Conservation (phyloP, 2,329 filamentous ascomycete genomes). For the Massarina eburnea region DNA sequence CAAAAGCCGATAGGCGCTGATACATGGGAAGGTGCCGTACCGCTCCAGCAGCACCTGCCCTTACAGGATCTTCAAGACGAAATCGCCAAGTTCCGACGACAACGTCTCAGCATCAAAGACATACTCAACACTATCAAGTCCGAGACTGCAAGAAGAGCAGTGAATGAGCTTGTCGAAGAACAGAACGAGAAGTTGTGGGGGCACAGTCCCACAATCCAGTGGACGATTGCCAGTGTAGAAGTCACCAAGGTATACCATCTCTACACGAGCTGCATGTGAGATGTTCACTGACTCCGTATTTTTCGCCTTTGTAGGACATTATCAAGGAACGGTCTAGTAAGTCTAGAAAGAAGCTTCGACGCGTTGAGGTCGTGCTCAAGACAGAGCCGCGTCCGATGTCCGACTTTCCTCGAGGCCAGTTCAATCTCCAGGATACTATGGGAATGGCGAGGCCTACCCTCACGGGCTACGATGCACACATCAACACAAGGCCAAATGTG, state of each 20-base stretch:
- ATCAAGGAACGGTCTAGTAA: slow-evolving; percentile 5
- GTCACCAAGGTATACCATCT: too few species aligned
- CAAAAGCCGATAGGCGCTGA: slow-evolving; percentile 22
- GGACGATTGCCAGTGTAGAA: slow-evolving; percentile 30
- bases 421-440: slow-evolving; percentile 1
- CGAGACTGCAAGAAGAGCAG: slow-evolving; percentile 21
- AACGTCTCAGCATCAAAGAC: slow-evolving; percentile 19
- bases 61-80: slow-evolving; percentile 23
- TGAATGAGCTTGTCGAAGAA: slow-evolving; percentile 31
- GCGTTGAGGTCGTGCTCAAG: slow-evolving; percentile 33
- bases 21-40: slow-evolving; percentile 29
- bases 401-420: not conserved
- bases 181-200: slow-evolving; percentile 26
- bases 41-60: slow-evolving; percentile 23
- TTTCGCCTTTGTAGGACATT: too few species aligned
- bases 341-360: slow-evolving; percentile 10
- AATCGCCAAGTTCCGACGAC: slow-evolving; percentile 24
- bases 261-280: too few species aligned
- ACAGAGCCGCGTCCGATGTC: slow-evolving; percentile 20
- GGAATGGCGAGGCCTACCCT: not conserved
- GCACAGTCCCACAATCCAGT: slow-evolving; percentile 26
- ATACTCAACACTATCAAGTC: slow-evolving; percentile 28
- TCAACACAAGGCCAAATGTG: slow-evolving; percentile 3
- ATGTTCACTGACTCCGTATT: too few species aligned
- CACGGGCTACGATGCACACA: slow-evolving; percentile 5